Base-by-base conservation (phyloP, 2,329 filamentous ascomycete genomes). In the Fusarium sororula region DNA sequence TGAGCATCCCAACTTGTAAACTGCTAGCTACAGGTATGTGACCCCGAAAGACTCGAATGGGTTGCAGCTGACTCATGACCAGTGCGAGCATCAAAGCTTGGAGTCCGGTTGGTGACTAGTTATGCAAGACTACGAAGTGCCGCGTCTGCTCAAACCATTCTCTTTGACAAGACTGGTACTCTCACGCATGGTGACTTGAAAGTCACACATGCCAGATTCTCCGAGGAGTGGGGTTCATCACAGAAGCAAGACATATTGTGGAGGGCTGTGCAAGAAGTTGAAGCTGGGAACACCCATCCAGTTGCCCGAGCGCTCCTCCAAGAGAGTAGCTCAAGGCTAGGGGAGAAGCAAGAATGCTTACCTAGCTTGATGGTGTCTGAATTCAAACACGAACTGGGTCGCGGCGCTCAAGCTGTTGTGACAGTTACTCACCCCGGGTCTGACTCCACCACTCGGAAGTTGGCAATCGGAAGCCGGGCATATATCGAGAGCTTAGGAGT, bases 41-140 rank as follows among this genome's bases (percentile, higher is more conserved):
- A 24, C 2, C 7, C 11, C 6, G 0, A 18, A 13, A 24, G 0
- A 2, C 12, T 51, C 6, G 8, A 20, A 7, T 7, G 12, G 6
- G 11, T 20, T 12, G 5, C 3, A 24, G 8, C 48, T 53, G 48
- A 53, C n/a, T 3, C 1, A 3, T 24, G 8, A 11, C 14, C 6
- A 53, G 48, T 53, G 30, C 30, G 30, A 24, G 30, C 30, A 20
- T 53, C 48, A 15, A 53, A 24, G 30, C 0, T 37, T 53, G 48
- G 48, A 26, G 48, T 26, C 17, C 30, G 6, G 8, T 35, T 53
- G 6, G n/a, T 53, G 6, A 37, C 48, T 24, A 11, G 12, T 6
- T 37, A 51, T 20, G 12, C 17, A 7, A 32, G 48, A 3, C 22
- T 51, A 5, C 11, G n/a, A 20, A 35, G 3, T 3, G 48, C 48